These are phyloP conservation scores for Sextonia rubra DNA, from an alignment of 164 flowering plant species.

Conservation along the genomic window DNA sequence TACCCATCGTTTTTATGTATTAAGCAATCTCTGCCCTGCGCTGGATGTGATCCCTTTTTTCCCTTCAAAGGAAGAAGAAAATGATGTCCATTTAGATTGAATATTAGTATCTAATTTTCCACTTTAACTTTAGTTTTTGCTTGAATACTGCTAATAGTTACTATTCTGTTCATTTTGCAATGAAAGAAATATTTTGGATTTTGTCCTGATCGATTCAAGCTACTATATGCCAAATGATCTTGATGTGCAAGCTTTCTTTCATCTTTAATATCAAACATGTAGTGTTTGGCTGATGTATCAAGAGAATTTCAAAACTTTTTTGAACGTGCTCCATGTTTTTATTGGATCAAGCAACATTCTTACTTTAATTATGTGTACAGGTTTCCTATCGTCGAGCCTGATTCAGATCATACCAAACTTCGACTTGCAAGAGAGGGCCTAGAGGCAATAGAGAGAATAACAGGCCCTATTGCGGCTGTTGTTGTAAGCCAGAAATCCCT, in stretches of 20 bases:
- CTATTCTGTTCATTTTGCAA: background rate
- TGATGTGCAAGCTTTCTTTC: background rate
- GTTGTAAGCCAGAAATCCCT: constrained; percentile 55
- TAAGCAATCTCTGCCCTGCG: too few species aligned
- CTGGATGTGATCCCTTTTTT: too few species aligned
- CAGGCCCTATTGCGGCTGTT: constrained; percentile 85
- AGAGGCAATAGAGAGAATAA: constrained; percentile 82
- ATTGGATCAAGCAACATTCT: background rate
- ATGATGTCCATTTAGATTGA: too few species aligned
- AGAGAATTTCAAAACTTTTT: background rate
- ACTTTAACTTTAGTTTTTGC: too few species aligned
- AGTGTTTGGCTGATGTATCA: too few species aligned
- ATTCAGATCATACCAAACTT: constrained; percentile 97
- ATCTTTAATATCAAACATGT: background rate
- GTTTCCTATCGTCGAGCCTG: constrained; percentile 98
- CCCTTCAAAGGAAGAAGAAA: too few species aligned
- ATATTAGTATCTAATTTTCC: too few species aligned
- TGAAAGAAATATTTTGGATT: background rate
- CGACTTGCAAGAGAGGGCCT: constrained; percentile 86
- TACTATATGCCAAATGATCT: background rate
- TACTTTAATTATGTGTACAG: constrained; percentile 31
- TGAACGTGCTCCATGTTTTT: background rate
- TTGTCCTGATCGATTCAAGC: background rate
- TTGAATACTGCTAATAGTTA: background rate
- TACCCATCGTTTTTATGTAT: too few species aligned